phyloP scores from a whole-genome alignment of 192 early-diverging fungal species.

The Diversispora eburnea region DNA sequence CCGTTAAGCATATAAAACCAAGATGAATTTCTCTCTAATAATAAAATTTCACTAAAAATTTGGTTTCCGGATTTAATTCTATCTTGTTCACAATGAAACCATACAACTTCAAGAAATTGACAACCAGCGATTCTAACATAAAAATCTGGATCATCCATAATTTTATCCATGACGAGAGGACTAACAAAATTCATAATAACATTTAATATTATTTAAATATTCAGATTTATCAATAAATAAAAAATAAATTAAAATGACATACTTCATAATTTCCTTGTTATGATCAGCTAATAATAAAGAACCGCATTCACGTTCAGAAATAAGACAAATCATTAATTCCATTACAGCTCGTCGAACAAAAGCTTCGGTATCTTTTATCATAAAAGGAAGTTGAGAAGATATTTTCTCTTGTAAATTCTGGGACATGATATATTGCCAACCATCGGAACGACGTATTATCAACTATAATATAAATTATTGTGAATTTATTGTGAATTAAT shows the following conservation, averaged over 20 bases:
- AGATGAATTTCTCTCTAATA: slow-evolving; percentile 26
- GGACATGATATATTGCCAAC: slow-evolving; percentile 48
- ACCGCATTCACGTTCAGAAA: slow-evolving; percentile 44
- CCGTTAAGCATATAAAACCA: slow-evolving; percentile 48
- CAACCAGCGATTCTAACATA: slow-evolving; percentile 49
- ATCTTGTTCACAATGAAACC: slow-evolving; percentile 40
- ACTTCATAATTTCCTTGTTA: slow-evolving; percentile 31
- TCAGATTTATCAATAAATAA: background rate
- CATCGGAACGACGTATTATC: slow-evolving; percentile 42
- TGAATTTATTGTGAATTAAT: too few species aligned
- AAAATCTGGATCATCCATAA: slow-evolving; percentile 50
- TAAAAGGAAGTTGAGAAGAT: slow-evolving; percentile 35
- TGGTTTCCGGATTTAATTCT: slow-evolving; percentile 33
- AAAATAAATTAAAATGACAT: slow-evolving; percentile 9
- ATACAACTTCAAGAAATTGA: slow-evolving; percentile 45
- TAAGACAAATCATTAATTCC: slow-evolving; percentile 48
- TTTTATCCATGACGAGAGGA: slow-evolving; percentile 36
- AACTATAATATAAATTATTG: slow-evolving; percentile 6
- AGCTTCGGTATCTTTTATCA: slow-evolving; percentile 50
- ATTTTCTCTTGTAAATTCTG: slow-evolving; percentile 36
- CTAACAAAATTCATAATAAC: slow-evolving; percentile 29
- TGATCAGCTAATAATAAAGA: slow-evolving; percentile 41
- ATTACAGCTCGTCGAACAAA: slow-evolving; percentile 51
- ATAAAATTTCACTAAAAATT: background rate
- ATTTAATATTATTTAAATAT: background rate